Conservation (phyloP, 306 rosid species). For the Glycyrrhiza uralensis region DNA sequence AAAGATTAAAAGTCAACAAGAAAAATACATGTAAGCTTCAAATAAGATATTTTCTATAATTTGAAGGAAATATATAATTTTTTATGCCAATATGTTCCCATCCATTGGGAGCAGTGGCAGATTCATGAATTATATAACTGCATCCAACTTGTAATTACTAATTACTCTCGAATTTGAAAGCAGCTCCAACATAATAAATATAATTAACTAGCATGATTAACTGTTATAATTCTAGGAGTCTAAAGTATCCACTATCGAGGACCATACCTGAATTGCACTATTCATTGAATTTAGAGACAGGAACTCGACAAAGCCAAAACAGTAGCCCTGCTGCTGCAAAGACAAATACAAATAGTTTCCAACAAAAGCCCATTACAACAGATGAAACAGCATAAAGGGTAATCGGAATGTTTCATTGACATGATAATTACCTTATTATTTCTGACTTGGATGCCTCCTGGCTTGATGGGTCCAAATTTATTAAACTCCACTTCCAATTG, state of each 20-base stretch:
- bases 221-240: not conserved
- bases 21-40: not conserved
- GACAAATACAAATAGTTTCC: conserved; percentile 2
- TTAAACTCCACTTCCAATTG: conserved; percentile 60
- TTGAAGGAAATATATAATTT: not conserved
- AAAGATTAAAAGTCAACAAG: not conserved
- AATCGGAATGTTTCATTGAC: conserved; percentile 5
- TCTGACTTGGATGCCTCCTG: conserved; percentile 72
- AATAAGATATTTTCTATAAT: not conserved
- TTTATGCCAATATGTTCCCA: not conserved
- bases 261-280: conserved; percentile 59
- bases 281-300: conserved; percentile 53
- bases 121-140: not conserved
- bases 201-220: conserved; percentile 1
- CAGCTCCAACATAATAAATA: conserved; percentile 10
- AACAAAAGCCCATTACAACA: conserved; percentile 20
- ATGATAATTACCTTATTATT: conserved; percentile 50
- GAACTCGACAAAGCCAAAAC: conserved; percentile 85
- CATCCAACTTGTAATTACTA: conserved; percentile 18
- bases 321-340: conserved; percentile 69
- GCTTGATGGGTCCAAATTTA: conserved; percentile 76
- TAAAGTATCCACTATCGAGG: conserved; percentile 5
- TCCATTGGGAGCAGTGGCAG: not conserved
- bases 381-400: not conserved
- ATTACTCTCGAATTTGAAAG: not conserved